Percentiles rank a stretch among this genome's conserved stretches.
phyloP scores from a whole-genome alignment of 2,329 filamentous ascomycete genomes.

The Hypoxylon sp. region DNA sequence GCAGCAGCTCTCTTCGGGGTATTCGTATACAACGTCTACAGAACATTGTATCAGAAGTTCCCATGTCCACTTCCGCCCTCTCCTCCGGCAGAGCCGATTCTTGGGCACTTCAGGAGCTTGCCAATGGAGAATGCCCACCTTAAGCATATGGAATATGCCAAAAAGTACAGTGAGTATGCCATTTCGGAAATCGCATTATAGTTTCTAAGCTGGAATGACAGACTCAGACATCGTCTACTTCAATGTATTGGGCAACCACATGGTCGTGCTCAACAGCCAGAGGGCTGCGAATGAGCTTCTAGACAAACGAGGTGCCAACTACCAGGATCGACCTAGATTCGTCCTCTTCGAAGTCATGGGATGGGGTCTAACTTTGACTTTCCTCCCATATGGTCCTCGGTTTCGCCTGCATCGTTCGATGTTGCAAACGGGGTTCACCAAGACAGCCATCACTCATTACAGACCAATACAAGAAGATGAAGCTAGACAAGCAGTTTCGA shows the following conservation, averaged over 20 bases:
- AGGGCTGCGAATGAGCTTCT: conserved; percentile 57
- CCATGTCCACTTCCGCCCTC: conserved; percentile 39
- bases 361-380: conserved; percentile 48
- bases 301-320: conserved; percentile 57
- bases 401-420: conserved; percentile 40
- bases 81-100: conserved; percentile 37
- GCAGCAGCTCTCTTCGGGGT: neutral
- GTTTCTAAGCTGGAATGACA: conserved; percentile 8
- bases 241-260: conserved; percentile 54
- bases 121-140: conserved; percentile 41
- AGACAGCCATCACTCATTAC: conserved; percentile 39
- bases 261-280: conserved; percentile 56
- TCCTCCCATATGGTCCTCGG: conserved; percentile 40
- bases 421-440: conserved; percentile 40
- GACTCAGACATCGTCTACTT: conserved; percentile 52
- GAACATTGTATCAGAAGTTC: conserved; percentile 17
- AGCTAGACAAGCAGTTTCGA: conserved; percentile 37
- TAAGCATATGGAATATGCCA: conserved; percentile 43
- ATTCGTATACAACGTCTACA: conserved; percentile 57
- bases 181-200: neutral
- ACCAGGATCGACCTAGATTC: conserved; percentile 57
- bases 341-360: conserved; percentile 53
- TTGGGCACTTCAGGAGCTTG: conserved; percentile 39
- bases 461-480: conserved; percentile 42
- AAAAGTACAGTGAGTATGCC: conserved; percentile 30